Conservation (phyloP, 805 yeast species). For the Torulaspora franciscae region DNA sequence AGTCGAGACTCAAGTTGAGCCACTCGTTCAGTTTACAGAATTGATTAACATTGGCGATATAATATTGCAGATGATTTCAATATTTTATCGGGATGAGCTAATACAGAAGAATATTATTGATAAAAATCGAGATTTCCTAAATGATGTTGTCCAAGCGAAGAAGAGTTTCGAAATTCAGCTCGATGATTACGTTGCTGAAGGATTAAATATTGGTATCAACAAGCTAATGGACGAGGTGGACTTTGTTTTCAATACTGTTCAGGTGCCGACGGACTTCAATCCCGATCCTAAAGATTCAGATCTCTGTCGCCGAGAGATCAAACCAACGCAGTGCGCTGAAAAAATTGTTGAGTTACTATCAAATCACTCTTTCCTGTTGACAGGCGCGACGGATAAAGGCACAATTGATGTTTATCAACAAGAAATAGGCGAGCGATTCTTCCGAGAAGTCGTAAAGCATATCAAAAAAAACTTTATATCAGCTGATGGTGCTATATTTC, state of each 20-base stretch:
- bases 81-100: constrained; percentile 84
- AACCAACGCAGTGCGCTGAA: constrained; percentile 61
- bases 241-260: constrained; percentile 49
- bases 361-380: constrained; percentile 66
- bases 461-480: constrained; percentile 70
- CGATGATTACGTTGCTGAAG: constrained; percentile 88
- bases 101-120: constrained; percentile 50
- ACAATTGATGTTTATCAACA: constrained; percentile 90
- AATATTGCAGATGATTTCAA: constrained; percentile 85
- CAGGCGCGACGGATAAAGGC: constrained; percentile 79
- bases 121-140: constrained; percentile 69
- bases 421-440: constrained; percentile 86
- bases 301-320: constrained; percentile 29
- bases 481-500: constrained; percentile 72
- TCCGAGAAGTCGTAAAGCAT: constrained; percentile 67
- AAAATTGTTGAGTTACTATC: constrained; percentile 58
- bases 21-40: constrained; percentile 81
- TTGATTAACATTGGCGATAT: constrained; percentile 89
- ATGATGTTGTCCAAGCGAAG: constrained; percentile 72
- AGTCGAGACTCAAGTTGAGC: constrained; percentile 53
- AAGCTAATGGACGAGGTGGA: constrained; percentile 80
- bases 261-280: constrained; percentile 58
- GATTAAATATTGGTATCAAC: constrained; percentile 86
- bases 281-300: constrained; percentile 37
- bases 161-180: constrained; percentile 74